Evolutionary conservation across 1,284 basidiomycete genomes (phyloP), one percentile per base, ranked within the genome.

Genomic region (Irpex sp.): DNA sequence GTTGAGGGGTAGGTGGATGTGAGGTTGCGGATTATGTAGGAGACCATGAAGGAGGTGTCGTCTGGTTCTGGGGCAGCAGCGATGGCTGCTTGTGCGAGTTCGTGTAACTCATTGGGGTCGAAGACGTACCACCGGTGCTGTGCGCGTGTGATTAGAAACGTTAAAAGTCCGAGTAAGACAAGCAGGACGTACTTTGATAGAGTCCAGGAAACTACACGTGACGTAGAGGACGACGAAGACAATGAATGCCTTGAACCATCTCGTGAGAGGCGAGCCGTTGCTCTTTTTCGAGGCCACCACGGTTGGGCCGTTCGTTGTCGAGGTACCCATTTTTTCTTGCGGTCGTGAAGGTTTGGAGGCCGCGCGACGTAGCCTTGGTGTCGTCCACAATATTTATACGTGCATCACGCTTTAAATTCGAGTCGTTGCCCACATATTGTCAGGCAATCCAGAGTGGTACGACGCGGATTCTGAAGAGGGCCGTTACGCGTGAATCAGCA

Each of bases 11-110:
- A 90, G 6, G 85, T 88, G 9, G 79, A 75, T 11, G 87, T 89
- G 65, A 96, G 87, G 75, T 92, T 89, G 17, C 83, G 71, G 62
- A 93, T 81, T 68, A 97, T 93, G 75, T 92, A 85, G 52, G 84
- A 74, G 72, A 96, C 85, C 77, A 97, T 90, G 63, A 83, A 83
- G 15, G 83, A 72, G 1, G 87, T 85, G 72, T 93, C 70, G 59
- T 65, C 55, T 2, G 72, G 71, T 9, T 84, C 79, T 0, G 85
- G 83, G 17, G 86, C 81, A 2, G 81, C 72, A 7, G 83, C 82
- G 72, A 96, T 83, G 52, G 93, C 89, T n/a, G 84, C 81, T 68
- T 86, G 81, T 11, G 91, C 84, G 21, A 94, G 82, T 64, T 84
- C 77, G 72, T 94, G 86, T 17, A 95, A 77, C 52, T 78, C 77